Evolutionary conservation across 768 basidiomycete species (phyloP), one percentile per base, ranked within the genome.

Genomic region (Pleurotus citrinopileatus): DNA sequence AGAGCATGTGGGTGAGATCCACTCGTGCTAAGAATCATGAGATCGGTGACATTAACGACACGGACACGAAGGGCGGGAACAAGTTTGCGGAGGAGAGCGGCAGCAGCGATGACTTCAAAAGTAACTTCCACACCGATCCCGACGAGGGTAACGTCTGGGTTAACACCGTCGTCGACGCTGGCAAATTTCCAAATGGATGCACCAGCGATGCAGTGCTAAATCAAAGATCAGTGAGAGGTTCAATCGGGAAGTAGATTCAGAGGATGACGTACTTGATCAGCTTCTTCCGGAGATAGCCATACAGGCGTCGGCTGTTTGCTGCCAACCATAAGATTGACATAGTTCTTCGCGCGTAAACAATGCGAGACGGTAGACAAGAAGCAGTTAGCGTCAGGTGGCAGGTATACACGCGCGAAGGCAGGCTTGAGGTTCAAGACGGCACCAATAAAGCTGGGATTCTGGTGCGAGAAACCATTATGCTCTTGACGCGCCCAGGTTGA

Each of bases 341-440:
- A 94, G 68, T 92, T 87, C 74, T 89, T 91, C 20, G 90, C 84
- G 46, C 86, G 71, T 63, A 95, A 67, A 61, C 90, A 93, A 67
- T 95, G 94, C 3, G 87, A 81, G 53, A 95, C 78, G 20, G 91
- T 92, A 29, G 86, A 88, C 57, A 94, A 71, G 72, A 88, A 84
- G 62, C 88, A 88, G 66, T 95, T 94, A 10, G 90, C 89, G 61
- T 96, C 94, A n/a, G 94, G 90, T 0, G 92, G 90, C 20, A 94
- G 75, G 64, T 92, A 94, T 3, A 93, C 88, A 2, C 91, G 80
- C 0, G 86, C 86, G 55, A 83, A 74, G 32, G 68, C 69, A 12
- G 86, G 76, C 60, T 94, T 93, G 57, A 95, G 71, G 61, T 84
- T 82, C 54, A 95, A 79, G n/a, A 97, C 80, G 0, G 89, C 87